These are phyloP conservation scores for Spiromastix sp. DNA, from an alignment of 2,329 filamentous ascomycete genomes.

Conservation along the genomic window DNA sequence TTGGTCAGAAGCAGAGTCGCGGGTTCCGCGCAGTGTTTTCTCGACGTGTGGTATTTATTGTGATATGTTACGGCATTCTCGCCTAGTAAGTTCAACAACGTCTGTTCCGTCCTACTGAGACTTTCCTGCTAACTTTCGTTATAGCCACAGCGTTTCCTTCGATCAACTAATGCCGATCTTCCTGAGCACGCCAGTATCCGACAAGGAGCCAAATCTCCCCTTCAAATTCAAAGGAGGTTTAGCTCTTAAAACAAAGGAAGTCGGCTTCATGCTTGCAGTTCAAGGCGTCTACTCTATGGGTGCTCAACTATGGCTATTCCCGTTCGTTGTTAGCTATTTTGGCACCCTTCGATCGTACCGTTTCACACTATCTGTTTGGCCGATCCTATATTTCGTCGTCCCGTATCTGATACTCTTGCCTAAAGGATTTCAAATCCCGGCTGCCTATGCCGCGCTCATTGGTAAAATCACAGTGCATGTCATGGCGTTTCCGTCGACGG, in stretches of 20 bases:
- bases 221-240: slow-evolving; percentile 88
- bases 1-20: slow-evolving; percentile 31
- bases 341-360: slow-evolving; percentile 76
- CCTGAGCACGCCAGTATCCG: slow-evolving; percentile 57
- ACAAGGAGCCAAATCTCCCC: slow-evolving; percentile 50
- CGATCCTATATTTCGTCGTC: slow-evolving; percentile 73
- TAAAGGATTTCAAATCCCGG: slow-evolving; percentile 56
- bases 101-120: slow-evolving; percentile 55
- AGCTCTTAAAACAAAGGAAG: slow-evolving; percentile 67
- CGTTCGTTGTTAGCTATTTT: slow-evolving; percentile 61
- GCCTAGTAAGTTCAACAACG: slow-evolving; percentile 72
- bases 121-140: slow-evolving; percentile 15
- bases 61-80: slow-evolving; percentile 80
- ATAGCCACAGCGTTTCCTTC: slow-evolving; percentile 90
- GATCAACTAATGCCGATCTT: slow-evolving; percentile 91
- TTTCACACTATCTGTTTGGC: slow-evolving; percentile 71
- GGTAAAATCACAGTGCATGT: slow-evolving; percentile 92
- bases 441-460: slow-evolving; percentile 66
- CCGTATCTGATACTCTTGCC: slow-evolving; percentile 86
- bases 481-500: slow-evolving; percentile 81
- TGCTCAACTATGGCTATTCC: slow-evolving; percentile 75
- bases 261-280: slow-evolving; percentile 77
- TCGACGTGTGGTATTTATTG: slow-evolving; percentile 73
- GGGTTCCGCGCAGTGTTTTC: slow-evolving; percentile 60
- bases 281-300: slow-evolving; percentile 87